Evolutionary conservation across 2,329 filamentous ascomycete species (phyloP).

Genomic region (Sphaerulina musiva): DNA sequence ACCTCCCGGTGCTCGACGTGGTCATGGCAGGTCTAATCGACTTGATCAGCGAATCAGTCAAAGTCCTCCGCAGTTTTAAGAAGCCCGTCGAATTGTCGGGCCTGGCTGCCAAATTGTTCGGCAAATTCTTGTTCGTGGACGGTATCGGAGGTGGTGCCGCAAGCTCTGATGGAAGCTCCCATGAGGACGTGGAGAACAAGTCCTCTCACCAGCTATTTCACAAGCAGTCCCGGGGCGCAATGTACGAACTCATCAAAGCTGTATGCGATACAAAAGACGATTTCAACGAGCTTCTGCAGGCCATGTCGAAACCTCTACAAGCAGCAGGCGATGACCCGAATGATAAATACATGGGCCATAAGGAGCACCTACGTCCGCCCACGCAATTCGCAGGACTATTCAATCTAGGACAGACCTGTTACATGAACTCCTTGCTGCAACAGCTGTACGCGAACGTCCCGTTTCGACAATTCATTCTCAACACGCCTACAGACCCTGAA

Average conservation of each 20-base stretch:
- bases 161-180: not conserved
- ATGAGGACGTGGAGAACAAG: not conserved
- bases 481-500: conserved; percentile 39
- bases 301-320: conserved; percentile 13
- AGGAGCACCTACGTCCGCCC: conserved; percentile 41
- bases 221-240: conserved; percentile 17
- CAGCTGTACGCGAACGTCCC: conserved; percentile 93
- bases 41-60: conserved; percentile 35
- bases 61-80: conserved; percentile 27
- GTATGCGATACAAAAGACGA: conserved; percentile 19
- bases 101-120: conserved; percentile 24
- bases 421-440: conserved; percentile 88
- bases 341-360: conserved; percentile 18
- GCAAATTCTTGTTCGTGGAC: conserved; percentile 26
- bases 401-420: conserved; percentile 94
- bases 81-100: conserved; percentile 25
- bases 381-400: conserved; percentile 53
- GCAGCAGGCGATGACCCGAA: conserved; percentile 4
- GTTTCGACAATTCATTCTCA: conserved; percentile 79
- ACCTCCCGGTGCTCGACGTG: conserved; percentile 21
- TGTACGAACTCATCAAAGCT: conserved; percentile 23
- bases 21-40: conserved; percentile 33
- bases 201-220: conserved; percentile 7
- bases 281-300: conserved; percentile 14
- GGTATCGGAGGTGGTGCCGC: not conserved